Conservation (phyloP, 2,329 filamentous ascomycete species). For the Colletotrichum echinochloae region DNA sequence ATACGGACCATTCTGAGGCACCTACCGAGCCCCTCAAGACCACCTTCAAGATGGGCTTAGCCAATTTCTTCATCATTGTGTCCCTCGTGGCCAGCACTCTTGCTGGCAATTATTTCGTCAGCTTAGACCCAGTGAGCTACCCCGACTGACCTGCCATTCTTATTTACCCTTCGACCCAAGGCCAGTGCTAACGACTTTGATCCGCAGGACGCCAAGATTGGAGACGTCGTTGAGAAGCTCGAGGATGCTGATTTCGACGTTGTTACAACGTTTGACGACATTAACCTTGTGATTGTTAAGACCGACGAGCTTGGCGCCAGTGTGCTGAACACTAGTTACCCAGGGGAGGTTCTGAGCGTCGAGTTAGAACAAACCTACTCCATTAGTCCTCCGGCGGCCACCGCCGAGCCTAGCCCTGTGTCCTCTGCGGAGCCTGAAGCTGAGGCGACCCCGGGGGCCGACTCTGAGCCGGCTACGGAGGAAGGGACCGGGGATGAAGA, state of each 20-base stretch:
- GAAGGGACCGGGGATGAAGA: too few species aligned
- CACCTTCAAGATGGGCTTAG: neutral
- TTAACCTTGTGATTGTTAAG: constrained; percentile 23
- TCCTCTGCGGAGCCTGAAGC: neutral
- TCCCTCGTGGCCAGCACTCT: constrained; percentile 3
- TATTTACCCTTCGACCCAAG: too few species aligned
- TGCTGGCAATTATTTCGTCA: constrained; percentile 21
- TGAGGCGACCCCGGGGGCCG: neutral
- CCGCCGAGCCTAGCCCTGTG: neutral
- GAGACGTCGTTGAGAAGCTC: constrained; percentile 22
- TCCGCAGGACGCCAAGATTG: constrained; percentile 8
- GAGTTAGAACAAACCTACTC: constrained; percentile 20
- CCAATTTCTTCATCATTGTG: neutral
- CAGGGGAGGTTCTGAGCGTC: constrained; percentile 17
- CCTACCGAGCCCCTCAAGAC: neutral
- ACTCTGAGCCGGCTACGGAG: neutral
- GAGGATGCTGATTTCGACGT: constrained; percentile 1
- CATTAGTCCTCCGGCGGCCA: neutral
- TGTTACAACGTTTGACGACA: neutral
- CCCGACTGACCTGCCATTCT: neutral
- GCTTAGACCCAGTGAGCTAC: constrained; percentile 22
- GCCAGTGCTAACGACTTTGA: neutral
- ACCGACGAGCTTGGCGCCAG: constrained; percentile 15
- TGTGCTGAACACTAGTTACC: constrained; percentile 1
- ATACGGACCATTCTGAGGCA: neutral